Base-by-base conservation (phyloP, 106 monocot species). In the Dactylorhiza incarnata region DNA sequence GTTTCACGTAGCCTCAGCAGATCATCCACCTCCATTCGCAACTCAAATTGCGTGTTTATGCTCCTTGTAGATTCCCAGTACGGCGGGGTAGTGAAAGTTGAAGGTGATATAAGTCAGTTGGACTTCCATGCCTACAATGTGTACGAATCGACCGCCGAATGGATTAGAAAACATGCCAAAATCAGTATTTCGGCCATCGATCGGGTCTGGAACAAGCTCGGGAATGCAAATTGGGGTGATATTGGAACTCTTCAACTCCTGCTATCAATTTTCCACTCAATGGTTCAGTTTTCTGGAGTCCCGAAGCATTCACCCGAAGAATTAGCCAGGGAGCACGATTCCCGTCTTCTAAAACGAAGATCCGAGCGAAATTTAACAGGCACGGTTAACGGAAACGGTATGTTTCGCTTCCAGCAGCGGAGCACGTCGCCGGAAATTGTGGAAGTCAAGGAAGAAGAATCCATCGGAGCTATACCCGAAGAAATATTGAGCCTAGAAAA, bases 151-250 rank as follows among this genome's bases (percentile, higher is more conserved):
- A 88, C 95, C n/a, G 84, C 95, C 2, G 75, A 90, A 49, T 95
- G 95, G 95, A 85, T 95, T 7, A 87, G 83, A 83, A 48, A 72
- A 12, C 81, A 95, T 65, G 82, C 89, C 5, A 78, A 82, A 75
- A 82, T 95, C 49, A 75, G 81, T 50, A 80, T 95, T 84, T 95
- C 95, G 69, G 81, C 92, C 7, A 75, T 92, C 73, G 89, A 95
- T 66, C 67, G 85, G 45, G 82, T 95, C 15, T 95, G 95, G 95
- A 95, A 95, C 79, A 95, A 88, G 70, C 84, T 95, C 17, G 95
- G 95, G 13, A 95, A 95, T 78, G 89, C 89, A 56, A 92, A 95
- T 77, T 95, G 95, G 95, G 88, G 92, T 37, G 95, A 95, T 75
- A 75, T 95, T 79, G 95, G 92, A 73, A 92, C 95, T 61, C 75